Percentiles rank a stretch among this genome's conserved stretches.
Evolutionary conservation across 805 yeast genomes (phyloP).

Genomic region (Pichia paraexigua): DNA sequence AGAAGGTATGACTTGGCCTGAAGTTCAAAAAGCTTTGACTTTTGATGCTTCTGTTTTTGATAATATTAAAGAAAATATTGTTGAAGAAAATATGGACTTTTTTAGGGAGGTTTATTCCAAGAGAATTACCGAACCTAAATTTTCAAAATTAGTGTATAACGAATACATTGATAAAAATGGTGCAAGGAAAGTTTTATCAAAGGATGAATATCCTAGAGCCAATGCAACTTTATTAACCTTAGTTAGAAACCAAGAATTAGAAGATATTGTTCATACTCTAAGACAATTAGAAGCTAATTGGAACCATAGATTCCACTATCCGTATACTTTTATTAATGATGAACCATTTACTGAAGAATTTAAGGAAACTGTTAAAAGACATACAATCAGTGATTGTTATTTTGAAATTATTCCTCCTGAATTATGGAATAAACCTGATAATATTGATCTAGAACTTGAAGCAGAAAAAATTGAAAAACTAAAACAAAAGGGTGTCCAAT

Average conservation of each 20-base stretch:
- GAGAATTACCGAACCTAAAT: conserved; percentile 28
- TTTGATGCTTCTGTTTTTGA: conserved; percentile 17
- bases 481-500: conserved; percentile 40
- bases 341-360: conserved; percentile 74
- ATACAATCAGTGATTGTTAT: conserved; percentile 36
- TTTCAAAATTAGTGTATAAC: conserved; percentile 26
- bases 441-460: conserved; percentile 35
- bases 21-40: conserved; percentile 20
- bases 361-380: conserved; percentile 40
- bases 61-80: conserved; percentile 23
- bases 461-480: conserved; percentile 32
- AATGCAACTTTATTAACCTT: conserved; percentile 72
- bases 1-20: conserved; percentile 17
- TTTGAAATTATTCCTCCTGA: conserved; percentile 47
- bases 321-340: conserved; percentile 91
- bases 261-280: conserved; percentile 47
- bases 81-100: conserved; percentile 28
- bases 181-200: conserved; percentile 18
- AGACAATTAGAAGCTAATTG: conserved; percentile 58
- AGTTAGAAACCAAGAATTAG: conserved; percentile 65
- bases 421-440: conserved; percentile 42
- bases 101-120: conserved; percentile 28
- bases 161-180: conserved; percentile 24
- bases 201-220: conserved; percentile 35
- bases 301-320: conserved; percentile 73